Percentiles rank a stretch among this genome's conserved stretches.
These are phyloP conservation scores for Carex kokanica DNA, from an alignment of 176 grass and related monocot species.

Conservation along the genomic window DNA sequence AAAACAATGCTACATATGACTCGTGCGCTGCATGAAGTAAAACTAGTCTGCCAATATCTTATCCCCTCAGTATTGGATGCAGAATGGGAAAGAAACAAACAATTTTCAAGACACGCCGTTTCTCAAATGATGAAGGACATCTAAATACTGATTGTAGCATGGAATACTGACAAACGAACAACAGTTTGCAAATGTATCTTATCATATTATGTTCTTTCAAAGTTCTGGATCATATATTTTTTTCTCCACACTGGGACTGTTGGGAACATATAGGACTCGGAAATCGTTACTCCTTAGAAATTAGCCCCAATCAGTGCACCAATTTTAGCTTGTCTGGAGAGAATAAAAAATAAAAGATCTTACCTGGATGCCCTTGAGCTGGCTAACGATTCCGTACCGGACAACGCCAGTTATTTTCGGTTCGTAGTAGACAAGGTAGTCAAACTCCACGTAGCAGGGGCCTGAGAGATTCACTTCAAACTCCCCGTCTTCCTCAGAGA, in stretches of 20 bases:
- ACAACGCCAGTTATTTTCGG: conserved; percentile 22
- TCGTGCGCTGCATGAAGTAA: no score
- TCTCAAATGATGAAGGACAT: neutral
- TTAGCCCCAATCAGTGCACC: neutral
- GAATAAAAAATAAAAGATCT: neutral
- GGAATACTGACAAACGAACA: neutral
- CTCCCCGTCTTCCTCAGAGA: conserved; percentile 10
- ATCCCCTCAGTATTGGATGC: neutral
- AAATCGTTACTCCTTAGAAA: neutral
- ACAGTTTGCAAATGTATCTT: neutral
- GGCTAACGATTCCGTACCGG: conserved; percentile 19
- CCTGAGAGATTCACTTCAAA: conserved; percentile 29
- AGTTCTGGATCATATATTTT: neutral
- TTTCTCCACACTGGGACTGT: no score
- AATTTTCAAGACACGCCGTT: neutral
- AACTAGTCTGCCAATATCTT: no score
- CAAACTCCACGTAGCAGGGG: conserved; percentile 33
- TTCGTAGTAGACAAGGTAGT: conserved; percentile 33
- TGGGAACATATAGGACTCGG: neutral
- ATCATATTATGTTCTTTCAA: neutral
- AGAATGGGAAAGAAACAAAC: neutral
- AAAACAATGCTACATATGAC: no score
- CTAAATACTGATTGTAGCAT: neutral
- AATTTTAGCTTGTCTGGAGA: neutral
- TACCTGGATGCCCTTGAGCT: conserved; percentile 33